phyloP scores from a whole-genome alignment of 2,329 filamentous ascomycete genomes.

The Teratosphaeria destructans region DNA sequence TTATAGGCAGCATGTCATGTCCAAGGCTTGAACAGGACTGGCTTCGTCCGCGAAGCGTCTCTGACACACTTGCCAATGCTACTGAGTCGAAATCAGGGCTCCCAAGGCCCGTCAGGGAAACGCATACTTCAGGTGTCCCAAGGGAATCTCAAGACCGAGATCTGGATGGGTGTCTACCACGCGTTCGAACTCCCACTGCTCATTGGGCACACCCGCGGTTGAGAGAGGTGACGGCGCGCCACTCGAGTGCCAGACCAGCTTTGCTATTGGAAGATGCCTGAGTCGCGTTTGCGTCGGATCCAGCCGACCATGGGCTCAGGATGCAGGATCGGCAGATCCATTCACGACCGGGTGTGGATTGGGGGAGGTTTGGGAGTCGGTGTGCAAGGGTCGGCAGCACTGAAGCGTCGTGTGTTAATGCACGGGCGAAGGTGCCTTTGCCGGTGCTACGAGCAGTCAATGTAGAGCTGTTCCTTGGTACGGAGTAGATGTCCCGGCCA shows the following conservation, averaged over 20 bases:
- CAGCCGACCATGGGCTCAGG: slow-evolving; percentile 20
- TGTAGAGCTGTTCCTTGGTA: no score
- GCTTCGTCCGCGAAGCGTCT: slow-evolving; percentile 34
- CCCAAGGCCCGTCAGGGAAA: background rate
- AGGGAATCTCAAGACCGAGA: background rate
- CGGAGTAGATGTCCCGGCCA: background rate
- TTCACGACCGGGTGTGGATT: slow-evolving; percentile 8
- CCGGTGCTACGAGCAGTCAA: background rate
- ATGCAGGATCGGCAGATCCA: slow-evolving; percentile 12
- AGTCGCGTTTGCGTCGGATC: slow-evolving; percentile 27
- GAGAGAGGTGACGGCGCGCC: slow-evolving; percentile 12
- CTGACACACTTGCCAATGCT: slow-evolving; percentile 28
- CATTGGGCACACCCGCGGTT: slow-evolving; percentile 29
- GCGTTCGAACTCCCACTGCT: slow-evolving; percentile 29
- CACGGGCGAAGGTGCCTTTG: background rate
- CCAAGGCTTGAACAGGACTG: slow-evolving; percentile 20
- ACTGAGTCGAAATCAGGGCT: background rate
- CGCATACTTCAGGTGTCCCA: background rate
- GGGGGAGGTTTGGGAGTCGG: slow-evolving; percentile 16
- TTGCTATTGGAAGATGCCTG: slow-evolving; percentile 25
- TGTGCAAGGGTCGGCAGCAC: slow-evolving; percentile 13
- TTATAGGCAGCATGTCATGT: slow-evolving; percentile 18
- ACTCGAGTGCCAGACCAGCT: slow-evolving; percentile 20
- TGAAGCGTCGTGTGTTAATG: slow-evolving; percentile 16
- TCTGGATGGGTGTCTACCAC: slow-evolving; percentile 37